phyloP scores from a whole-genome alignment of 345 rosid species.

The Erysimum cheiranthoides region DNA sequence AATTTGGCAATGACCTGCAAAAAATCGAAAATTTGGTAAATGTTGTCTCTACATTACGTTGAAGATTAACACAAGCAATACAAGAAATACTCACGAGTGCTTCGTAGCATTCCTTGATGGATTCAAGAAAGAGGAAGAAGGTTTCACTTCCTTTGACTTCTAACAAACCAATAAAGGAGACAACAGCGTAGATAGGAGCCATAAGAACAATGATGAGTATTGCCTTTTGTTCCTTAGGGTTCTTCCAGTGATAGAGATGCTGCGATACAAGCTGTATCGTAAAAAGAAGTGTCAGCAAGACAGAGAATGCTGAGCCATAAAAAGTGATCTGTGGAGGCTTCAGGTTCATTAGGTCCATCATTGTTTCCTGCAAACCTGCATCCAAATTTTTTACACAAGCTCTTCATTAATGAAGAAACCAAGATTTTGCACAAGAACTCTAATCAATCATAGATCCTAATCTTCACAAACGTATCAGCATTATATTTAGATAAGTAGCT shows the following conservation, averaged over 20 bases:
- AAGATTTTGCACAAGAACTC: not conserved
- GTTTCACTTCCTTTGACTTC: conserved; percentile 79
- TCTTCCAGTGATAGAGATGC: conserved; percentile 91
- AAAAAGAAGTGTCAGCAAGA: conserved; percentile 70
- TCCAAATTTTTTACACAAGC: not conserved
- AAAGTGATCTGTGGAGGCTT: conserved; percentile 67
- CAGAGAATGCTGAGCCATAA: conserved; percentile 65
- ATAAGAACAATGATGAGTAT: conserved; percentile 82
- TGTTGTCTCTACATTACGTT: not conserved
- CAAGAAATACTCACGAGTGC: conserved; percentile 67
- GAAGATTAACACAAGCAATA: conserved; percentile 9
- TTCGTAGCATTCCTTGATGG: conserved; percentile 93
- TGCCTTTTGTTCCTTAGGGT: conserved; percentile 95
- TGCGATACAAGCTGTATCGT: conserved; percentile 83
- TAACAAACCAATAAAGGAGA: conserved; percentile 77
- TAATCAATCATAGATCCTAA: not conserved
- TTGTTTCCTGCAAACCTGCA: conserved; percentile 42
- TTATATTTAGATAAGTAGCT: not conserved
- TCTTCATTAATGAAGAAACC: conserved; percentile 23
- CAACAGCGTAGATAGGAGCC: conserved; percentile 88
- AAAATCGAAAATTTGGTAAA: not conserved
- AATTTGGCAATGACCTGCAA: conserved; percentile 93
- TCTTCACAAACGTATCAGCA: not conserved
- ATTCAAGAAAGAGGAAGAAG: conserved; percentile 81
- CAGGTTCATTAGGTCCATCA: conserved; percentile 64